Conservation (phyloP, 345 rosid genomes). For the Sonneratia caseolaris region DNA sequence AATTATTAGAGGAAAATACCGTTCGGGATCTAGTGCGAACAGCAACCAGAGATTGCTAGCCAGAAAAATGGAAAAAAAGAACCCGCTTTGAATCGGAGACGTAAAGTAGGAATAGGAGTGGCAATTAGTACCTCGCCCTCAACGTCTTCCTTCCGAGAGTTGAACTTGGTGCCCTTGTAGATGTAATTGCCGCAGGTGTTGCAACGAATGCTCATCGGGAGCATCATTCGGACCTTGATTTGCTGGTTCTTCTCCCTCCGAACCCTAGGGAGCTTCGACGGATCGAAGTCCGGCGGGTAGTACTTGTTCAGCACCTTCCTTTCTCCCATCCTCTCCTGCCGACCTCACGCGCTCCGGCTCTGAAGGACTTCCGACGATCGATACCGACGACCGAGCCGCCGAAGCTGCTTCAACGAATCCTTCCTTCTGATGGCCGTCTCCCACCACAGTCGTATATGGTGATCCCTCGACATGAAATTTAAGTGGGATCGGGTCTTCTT, state of each 20-base stretch:
- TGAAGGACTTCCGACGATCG: not conserved
- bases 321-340: conserved; percentile 59
- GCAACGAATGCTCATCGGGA: conserved; percentile 97
- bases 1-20: no score
- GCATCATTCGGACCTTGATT: conserved; percentile 93
- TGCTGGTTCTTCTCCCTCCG: conserved; percentile 80
- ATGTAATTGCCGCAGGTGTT: conserved; percentile 81
- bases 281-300: conserved; percentile 95
- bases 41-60: not conserved
- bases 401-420: not conserved
- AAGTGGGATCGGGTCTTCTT: no score
- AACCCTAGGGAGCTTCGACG: conserved; percentile 63
- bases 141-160: conserved; percentile 85
- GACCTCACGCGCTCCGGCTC: not conserved
- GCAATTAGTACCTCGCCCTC: conserved; percentile 58
- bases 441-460: not conserved
- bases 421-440: not conserved
- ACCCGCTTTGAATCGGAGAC: not conserved
- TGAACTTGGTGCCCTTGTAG: conserved; percentile 87
- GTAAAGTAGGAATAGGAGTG: not conserved
- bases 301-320: conserved; percentile 84
- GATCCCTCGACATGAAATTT: no score
- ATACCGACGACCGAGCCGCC: not conserved
- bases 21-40: not conserved
- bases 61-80: not conserved